Evolutionary conservation across 164 flowering plant species (phyloP), one percentile per base, ranked within the genome.

Genomic region (Santalum album): DNA sequence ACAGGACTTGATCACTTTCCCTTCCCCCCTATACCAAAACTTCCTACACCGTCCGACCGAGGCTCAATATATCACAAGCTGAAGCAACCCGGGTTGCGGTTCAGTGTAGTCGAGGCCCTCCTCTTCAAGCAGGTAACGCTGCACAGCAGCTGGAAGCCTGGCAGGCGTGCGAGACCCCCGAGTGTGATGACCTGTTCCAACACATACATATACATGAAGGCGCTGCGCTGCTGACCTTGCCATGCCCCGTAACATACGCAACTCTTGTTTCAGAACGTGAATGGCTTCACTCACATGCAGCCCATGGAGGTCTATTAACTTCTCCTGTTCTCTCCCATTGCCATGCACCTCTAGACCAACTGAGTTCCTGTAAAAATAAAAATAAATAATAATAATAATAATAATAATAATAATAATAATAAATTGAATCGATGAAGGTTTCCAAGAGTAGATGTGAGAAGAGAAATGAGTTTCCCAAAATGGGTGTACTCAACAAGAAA

Each of bases 181-280:
- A 7, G 99, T 94, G 70, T 90, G 99, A 68, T 92, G 99, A 20
- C 96, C 97, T 12, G 96, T 92, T 32, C 99, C 97, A 16, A 94
- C 95, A 61, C 96, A 83, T 16, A 94, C 81, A 55, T 79, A 84
- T 25, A 85, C 90, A 53, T 77, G 88, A 54, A 85, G 60, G 1
- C 83, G 86, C 64, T 86, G 96, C n/a, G 71, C 83, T 3, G 88
- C 65, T 22, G 82, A 72, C 55, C 88, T 78, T 7, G 99, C 96
- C 16, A 83, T 68, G 62, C 70, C 78, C 67, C 82, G 81, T 65
- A 90, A 46, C 35, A 68, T 72, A 46, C 72, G 60, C 25, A 94
- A 72, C 64, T 94, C 97, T 14, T 79, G 80, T 74, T 79, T 94
- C 61, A 94, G 78, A 51, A 79, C 72, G 49, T 82, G 88, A 45